A percentile compares a stretch with the other conserved stretches of the same genome.
Evolutionary conservation across 2,329 filamentous ascomycete genomes (phyloP).

Genomic region (Fusarium albosuccineum): DNA sequence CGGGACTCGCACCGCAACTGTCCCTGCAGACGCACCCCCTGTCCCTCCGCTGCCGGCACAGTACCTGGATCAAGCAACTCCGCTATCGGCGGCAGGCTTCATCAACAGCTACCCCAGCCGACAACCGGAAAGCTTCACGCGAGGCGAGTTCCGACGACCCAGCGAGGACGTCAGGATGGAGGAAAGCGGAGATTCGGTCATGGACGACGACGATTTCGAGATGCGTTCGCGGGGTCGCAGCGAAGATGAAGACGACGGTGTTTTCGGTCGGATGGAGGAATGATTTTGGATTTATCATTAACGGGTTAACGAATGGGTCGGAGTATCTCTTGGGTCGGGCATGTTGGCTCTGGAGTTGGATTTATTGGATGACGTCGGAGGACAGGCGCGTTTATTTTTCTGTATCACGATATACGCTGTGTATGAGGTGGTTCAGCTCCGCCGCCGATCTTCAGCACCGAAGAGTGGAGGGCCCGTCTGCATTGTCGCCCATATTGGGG

Average conservation of each 20-base stretch:
- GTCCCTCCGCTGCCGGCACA: conserved; percentile 88
- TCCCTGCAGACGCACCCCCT: conserved; percentile 82
- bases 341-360: conserved; percentile 51
- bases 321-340: conserved; percentile 47
- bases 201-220: conserved; percentile 77
- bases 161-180: conserved; percentile 76
- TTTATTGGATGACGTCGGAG: conserved; percentile 51
- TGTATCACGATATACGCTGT: conserved; percentile 62
- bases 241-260: conserved; percentile 93
- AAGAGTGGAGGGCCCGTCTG: conserved; percentile 69
- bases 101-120: conserved; percentile 72
- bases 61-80: conserved; percentile 74
- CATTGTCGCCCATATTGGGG: conserved; percentile 38
- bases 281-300: conserved; percentile 57
- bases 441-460: conserved; percentile 74
- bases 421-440: conserved; percentile 72
- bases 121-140: conserved; percentile 75
- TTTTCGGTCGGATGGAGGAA: conserved; percentile 97
- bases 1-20: conserved; percentile 72
- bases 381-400: conserved; percentile 58
- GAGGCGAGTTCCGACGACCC: conserved; percentile 64
- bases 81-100: conserved; percentile 71
- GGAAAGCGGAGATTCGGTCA: conserved; percentile 72
- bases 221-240: conserved; percentile 72
- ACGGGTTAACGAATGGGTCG: conserved; percentile 43